Conservation (phyloP, 2,329 filamentous ascomycete genomes). For the Diaporthe capsici region DNA sequence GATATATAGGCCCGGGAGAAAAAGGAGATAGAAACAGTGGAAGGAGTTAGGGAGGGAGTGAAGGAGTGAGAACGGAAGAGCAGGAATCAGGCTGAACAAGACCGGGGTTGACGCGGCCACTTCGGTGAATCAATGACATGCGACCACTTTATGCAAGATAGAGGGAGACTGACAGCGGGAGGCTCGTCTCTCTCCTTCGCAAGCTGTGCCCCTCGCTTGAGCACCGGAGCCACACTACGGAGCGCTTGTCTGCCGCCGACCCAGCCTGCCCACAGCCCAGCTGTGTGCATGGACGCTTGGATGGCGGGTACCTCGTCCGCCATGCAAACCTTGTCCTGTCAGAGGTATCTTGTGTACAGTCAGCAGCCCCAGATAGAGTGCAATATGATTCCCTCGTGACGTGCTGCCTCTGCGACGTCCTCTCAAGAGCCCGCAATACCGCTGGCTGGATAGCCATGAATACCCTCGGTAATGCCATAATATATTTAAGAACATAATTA, state of each 20-base stretch:
- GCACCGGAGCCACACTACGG: conserved; percentile 12
- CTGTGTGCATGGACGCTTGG: conserved; percentile 14
- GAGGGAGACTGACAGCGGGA: not conserved
- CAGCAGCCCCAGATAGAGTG: not conserved
- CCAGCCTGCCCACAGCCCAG: conserved; percentile 1
- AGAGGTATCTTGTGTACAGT: not conserved
- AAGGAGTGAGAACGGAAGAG: conserved; percentile 3
- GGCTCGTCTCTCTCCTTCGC: not conserved
- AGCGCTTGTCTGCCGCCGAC: conserved; percentile 12
- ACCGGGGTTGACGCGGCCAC: conserved; percentile 20
- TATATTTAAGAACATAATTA: no score
- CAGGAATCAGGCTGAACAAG: conserved; percentile 13
- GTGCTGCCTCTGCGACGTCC: not conserved
- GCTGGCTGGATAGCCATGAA: not conserved
- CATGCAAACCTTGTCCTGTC: conserved; percentile 10
- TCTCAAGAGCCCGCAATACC: not conserved
- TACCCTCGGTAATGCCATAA: no score
- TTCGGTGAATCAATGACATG: conserved; percentile 30
- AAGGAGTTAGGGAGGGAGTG: not conserved
- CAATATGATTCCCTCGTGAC: conserved; percentile 12
- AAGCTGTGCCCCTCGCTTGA: conserved; percentile 16
- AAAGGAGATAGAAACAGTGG: not conserved
- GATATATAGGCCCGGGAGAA: not conserved
- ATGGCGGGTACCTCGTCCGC: not conserved
- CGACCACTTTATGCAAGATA: conserved; percentile 25